Evolutionary conservation across 163 green algal species (phyloP).

Genomic region (Trebouxiophyceae sp.): DNA sequence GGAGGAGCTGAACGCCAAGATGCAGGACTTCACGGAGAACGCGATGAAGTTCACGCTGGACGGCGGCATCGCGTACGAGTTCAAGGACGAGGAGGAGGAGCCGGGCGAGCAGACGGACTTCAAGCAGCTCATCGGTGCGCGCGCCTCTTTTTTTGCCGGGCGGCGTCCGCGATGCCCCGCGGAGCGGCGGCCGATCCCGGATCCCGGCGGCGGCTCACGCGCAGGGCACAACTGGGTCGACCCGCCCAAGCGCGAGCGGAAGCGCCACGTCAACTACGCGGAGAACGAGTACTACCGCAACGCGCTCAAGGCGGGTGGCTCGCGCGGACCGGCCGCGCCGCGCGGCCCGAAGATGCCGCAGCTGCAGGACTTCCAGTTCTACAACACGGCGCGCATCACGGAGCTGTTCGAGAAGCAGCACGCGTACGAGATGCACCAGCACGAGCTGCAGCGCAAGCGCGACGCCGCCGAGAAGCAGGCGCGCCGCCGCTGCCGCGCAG

Average conservation of each 20-base stretch:
- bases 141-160: neutral
- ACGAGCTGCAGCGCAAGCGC: constrained; percentile 40
- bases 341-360: constrained; percentile 81
- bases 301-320: constrained; percentile 22
- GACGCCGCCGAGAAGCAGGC: constrained; percentile 1
- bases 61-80: constrained; percentile 88
- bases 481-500: too few species aligned
- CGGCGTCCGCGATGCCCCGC: too few species aligned
- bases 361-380: constrained; percentile 97
- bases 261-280: constrained; percentile 74
- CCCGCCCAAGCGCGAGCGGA: constrained; percentile 92
- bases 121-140: constrained; percentile 37
- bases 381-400: constrained; percentile 66
- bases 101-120: constrained; percentile 33
- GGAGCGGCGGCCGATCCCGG: too few species aligned
- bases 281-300: constrained; percentile 79
- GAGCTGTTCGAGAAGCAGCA: constrained; percentile 92
- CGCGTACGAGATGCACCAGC: constrained; percentile 55
- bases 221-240: constrained; percentile 91
- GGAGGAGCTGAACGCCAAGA: constrained; percentile 91
- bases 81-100: constrained; percentile 68
- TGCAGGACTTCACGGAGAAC: constrained; percentile 93
- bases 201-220: neutral
- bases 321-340: constrained; percentile 18
- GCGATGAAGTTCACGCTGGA: constrained; percentile 94